phyloP scores from a whole-genome alignment of 1,139 yeast species.

The Scheffersomyces parashehatae region DNA sequence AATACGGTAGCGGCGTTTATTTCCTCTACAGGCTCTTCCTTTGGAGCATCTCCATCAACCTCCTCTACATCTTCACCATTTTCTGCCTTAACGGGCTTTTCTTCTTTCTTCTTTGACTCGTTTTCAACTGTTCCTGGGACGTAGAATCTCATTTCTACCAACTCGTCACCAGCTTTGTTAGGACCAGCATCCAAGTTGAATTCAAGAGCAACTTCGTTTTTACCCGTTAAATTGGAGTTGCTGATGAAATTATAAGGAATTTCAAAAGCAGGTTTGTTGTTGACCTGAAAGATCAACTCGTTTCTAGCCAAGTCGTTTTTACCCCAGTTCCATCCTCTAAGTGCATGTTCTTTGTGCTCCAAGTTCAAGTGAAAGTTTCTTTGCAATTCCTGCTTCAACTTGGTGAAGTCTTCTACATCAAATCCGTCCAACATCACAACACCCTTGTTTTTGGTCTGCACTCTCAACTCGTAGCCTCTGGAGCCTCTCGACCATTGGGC shows the following conservation, averaged over 20 bases:
- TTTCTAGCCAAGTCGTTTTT: slow-evolving; percentile 88
- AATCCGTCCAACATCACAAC: slow-evolving; percentile 91
- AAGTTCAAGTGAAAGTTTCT: slow-evolving; percentile 70
- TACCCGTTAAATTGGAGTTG: slow-evolving; percentile 90
- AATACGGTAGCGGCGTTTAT: slow-evolving; percentile 80
- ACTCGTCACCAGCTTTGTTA: slow-evolving; percentile 87
- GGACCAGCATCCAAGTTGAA: slow-evolving; percentile 61
- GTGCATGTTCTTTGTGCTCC: slow-evolving; percentile 85
- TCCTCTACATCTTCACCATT: slow-evolving; percentile 27
- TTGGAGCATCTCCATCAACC: slow-evolving; percentile 17
- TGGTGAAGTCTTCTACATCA: slow-evolving; percentile 75
- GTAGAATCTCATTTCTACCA: slow-evolving; percentile 91
- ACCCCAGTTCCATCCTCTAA: slow-evolving; percentile 99
- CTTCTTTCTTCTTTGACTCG: slow-evolving; percentile 40
- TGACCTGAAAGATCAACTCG: slow-evolving; percentile 82
- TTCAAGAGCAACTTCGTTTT: slow-evolving; percentile 91
- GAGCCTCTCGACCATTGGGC: slow-evolving; percentile 93
- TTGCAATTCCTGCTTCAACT: slow-evolving; percentile 81
- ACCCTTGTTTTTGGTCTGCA: slow-evolving; percentile 86
- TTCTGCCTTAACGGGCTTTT: slow-evolving; percentile 31
- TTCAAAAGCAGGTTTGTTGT: slow-evolving; percentile 89
- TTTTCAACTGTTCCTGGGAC: slow-evolving; percentile 77
- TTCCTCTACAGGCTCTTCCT: slow-evolving; percentile 41
- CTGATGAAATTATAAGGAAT: slow-evolving; percentile 78
- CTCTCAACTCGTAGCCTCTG: slow-evolving; percentile 84